Evolutionary conservation across 345 rosid species (phyloP).

Genomic region (Ailanthus altissimus): DNA sequence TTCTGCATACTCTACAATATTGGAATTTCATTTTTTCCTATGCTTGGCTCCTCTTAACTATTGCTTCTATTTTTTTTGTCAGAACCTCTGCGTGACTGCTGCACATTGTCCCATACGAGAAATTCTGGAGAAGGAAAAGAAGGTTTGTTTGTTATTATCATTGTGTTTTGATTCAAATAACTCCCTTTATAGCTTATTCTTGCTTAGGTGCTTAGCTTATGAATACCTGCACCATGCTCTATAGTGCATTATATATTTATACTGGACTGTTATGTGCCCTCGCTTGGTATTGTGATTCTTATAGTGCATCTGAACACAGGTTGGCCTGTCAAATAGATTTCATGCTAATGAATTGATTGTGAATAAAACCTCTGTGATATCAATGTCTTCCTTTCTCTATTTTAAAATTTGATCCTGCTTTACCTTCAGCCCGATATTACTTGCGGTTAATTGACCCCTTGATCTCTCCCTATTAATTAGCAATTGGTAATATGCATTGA

Average conservation of each 20-base stretch:
- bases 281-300: not conserved
- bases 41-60: not conserved
- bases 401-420: no score
- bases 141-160: conserved; percentile 54
- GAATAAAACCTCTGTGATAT: no score
- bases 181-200: conserved; percentile 12
- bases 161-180: not conserved
- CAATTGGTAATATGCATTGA: no score
- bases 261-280: not conserved
- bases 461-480: no score
- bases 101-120: conserved; percentile 98
- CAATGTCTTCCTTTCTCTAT: no score
- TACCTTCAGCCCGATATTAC: no score
- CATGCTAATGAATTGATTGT: not conserved
- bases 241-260: no score
- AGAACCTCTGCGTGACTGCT: conserved; percentile 94
- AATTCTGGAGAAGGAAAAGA: conserved; percentile 86
- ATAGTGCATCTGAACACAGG: not conserved
- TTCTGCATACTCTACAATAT: not conserved
- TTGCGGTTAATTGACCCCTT: no score
- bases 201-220: not conserved
- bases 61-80: conserved; percentile 19
- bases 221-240: not conserved
- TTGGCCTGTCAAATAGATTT: no score
- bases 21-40: not conserved